phyloP scores from a whole-genome alignment of 345 rosid species.

The Citrus unshiu region DNA sequence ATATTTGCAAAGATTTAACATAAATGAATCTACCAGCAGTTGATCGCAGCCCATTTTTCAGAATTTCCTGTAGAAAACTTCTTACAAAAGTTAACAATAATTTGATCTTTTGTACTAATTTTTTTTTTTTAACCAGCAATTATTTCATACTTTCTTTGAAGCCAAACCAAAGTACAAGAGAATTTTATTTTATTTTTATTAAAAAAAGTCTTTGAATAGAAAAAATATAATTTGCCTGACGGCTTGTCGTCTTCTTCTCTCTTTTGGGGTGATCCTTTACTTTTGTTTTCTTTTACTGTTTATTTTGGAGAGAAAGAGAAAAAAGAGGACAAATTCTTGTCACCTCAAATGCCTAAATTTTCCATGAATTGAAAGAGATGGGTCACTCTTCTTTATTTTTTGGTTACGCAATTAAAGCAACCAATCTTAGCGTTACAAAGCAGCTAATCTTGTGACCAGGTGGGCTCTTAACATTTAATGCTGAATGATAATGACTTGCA shows the following conservation, averaged over 20 bases:
- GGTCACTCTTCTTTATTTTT: not conserved
- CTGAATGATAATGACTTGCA: not conserved
- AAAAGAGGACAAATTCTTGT: not conserved
- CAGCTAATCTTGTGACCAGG: not conserved
- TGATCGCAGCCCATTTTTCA: too few relatives aligned
- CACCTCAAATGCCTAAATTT: not conserved
- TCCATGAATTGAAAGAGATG: not conserved
- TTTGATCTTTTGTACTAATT: not conserved
- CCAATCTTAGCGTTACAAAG: constrained; percentile 1
- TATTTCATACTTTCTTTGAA: not conserved
- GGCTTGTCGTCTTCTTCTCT: not conserved
- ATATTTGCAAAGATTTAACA: too few relatives aligned
- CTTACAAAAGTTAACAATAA: too few relatives aligned
- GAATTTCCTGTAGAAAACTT: not conserved
- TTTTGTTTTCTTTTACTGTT: not conserved
- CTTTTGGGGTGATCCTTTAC: not conserved
- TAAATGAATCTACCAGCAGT: too few relatives aligned
- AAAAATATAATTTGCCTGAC: not conserved
- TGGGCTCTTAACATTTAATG: not conserved
- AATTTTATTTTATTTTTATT: too few relatives aligned
- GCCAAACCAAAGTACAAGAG: not conserved
- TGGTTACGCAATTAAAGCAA: not conserved
- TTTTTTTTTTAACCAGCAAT: not conserved
- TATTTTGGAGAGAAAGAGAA: not conserved
- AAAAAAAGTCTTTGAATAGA: too few relatives aligned